Evolutionary conservation across 345 rosid genomes (phyloP), one percentile per base, ranked within the genome.

Genomic region (Trapa bicornis): DNA sequence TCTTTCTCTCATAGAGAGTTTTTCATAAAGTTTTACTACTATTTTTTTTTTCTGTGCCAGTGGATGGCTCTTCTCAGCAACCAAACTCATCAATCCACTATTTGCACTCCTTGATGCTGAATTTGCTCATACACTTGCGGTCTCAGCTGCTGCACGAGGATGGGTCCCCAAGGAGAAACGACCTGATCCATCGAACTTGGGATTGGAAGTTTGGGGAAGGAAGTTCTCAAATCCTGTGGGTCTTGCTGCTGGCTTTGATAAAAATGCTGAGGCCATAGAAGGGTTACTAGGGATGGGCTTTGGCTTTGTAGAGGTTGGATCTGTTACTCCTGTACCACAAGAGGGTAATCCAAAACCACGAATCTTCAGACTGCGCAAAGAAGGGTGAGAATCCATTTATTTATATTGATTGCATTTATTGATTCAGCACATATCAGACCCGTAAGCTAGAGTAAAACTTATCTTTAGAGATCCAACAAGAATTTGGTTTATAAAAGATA

Each of bases 91-190:
- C 74, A 94, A 94, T 77, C 99, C 97, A 37, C 80, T 91, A 17
- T 94, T 94, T 75, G 96, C 97, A 39, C 97, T 89, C 70, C 75
- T 94, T 57, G 97, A 94, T 84, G 93, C 97, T 42, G 97, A 94
- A 84, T 70, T 84, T 80, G 89, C 99, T 8, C 97, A 94, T 68
- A 87, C 29, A 70, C 82, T 94, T 61, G 99, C 97, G 58, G 96
- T 94, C 67, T 70, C 89, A 38, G 99, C 97, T 54, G 96, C 99
- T 35, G 80, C 99, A 68, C 96, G 87, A 2, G 93, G 99, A 14
- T 94, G 99, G 99, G 91, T 94, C 65, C 97, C 99, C 0, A 86
- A 90, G 77, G 97, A 94, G 78, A 89, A 89, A 89, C 84, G 99
- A 69, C 85, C 86, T 74, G 99, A 94, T 78, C 83, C 86, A 36